Evolutionary conservation across 1,284 basidiomycete species (phyloP), one percentile per base, ranked within the genome.

Genomic region (Wallemia hederae): DNA sequence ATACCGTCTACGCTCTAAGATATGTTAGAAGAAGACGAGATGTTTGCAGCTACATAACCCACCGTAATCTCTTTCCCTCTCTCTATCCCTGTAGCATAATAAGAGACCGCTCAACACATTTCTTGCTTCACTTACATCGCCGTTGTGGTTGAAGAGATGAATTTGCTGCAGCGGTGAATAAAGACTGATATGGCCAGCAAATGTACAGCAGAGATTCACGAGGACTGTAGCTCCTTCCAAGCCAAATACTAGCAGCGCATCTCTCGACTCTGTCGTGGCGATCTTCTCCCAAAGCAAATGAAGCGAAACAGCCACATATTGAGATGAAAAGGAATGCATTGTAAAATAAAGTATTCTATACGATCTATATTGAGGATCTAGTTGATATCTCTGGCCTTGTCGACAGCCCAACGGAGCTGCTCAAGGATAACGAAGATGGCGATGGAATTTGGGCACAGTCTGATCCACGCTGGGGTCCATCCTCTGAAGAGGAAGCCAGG

Each of bases 401-500:
- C 56, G 19, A 58, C 27, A 15, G 25, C 56, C 27, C 25, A 26
- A n/a, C 56, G 56, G 25, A 58, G 56, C 24, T 58, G 56, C 63
- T 65, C 65, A n/a, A 65, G 62, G 60, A 65, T 62, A 24, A 65
- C 64, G 58, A 65, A 65, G 11, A 65, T 61, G 15, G 55, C 24
- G 2, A 27, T 58, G 11, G 24, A 60, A 27, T 26, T 24, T 17
- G 22, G 15, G 17, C n/a, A 24, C 7, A 29, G 19, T 28, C 2
- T 66, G 66, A 67, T 63, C 69, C 63, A 7, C 64, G 63, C 57
- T 64, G 24, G 26, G 61, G 60, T 25, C 55, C 60, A 27, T 31
- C 34, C 58, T 55, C 49, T 27, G 58, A 24, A 49, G n/a, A 55
- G 49, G 27, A 55, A 31, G 24, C 27, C 28, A 24, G 39, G 56